Evolutionary conservation across 257 asterid species (phyloP).

Genomic region (Ajuga chamaepitys): DNA sequence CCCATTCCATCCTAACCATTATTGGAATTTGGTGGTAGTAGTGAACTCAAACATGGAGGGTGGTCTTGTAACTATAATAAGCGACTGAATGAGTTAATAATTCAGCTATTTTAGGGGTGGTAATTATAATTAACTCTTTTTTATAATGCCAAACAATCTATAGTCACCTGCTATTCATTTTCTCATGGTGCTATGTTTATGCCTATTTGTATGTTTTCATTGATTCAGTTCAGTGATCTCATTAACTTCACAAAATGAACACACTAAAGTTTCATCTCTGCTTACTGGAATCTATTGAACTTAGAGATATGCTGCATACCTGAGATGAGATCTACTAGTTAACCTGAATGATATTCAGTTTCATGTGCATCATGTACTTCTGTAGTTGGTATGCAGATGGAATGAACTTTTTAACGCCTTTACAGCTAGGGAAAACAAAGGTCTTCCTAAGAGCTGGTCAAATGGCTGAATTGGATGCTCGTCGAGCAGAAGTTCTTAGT

Average conservation of each 20-base stretch:
- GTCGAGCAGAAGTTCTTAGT: slow-evolving; percentile 82
- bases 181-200: not conserved
- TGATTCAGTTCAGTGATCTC: not conserved
- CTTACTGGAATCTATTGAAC: not conserved
- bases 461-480: slow-evolving; percentile 98
- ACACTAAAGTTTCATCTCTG: slow-evolving; percentile 1
- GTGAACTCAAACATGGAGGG: not conserved
- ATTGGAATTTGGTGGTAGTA: not conserved
- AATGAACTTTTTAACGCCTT: slow-evolving; percentile 17
- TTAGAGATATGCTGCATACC: slow-evolving; percentile 1
- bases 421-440: slow-evolving; percentile 92
- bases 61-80: not conserved
- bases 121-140: not conserved
- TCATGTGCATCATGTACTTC: not conserved
- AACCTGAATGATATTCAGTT: not conserved
- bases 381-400: not conserved
- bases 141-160: not conserved
- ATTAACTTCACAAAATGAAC: not conserved
- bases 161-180: not conserved
- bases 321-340: not conserved
- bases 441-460: slow-evolving; percentile 99
- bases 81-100: too few species aligned
- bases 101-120: not conserved
- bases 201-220: not conserved
- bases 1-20: not conserved